A percentile compares a stretch with the other conserved stretches of the same genome.
Conservation (phyloP, 2,329 filamentous ascomycete species). For the Xylariaceae sp. region DNA sequence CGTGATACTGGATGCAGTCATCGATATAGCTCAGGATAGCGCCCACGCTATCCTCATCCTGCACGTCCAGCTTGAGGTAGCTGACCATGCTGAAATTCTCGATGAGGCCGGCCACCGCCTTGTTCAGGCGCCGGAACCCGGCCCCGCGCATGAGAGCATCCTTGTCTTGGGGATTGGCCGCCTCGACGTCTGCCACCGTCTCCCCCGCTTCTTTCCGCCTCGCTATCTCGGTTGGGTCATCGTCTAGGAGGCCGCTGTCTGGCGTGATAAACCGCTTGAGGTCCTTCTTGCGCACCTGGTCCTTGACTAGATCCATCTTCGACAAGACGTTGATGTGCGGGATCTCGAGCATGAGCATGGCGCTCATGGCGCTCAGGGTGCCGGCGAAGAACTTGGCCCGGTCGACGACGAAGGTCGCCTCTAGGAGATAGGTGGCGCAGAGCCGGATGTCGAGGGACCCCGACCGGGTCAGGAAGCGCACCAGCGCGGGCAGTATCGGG, state of each 20-base stretch:
- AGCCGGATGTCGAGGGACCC: slow-evolving; percentile 87
- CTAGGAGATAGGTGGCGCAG: slow-evolving; percentile 91
- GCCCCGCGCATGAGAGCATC: slow-evolving; percentile 76
- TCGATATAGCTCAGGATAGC: slow-evolving; percentile 62
- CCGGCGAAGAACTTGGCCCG: slow-evolving; percentile 97
- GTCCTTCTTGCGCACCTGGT: slow-evolving; percentile 83
- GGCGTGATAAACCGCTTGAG: slow-evolving; percentile 89
- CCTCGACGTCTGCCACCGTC: slow-evolving; percentile 54
- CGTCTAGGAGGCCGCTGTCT: slow-evolving; percentile 79
- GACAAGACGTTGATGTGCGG: slow-evolving; percentile 95
- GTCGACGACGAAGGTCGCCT: slow-evolving; percentile 94
- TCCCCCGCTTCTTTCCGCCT: slow-evolving; percentile 41
- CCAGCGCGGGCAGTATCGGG: slow-evolving; percentile 83
- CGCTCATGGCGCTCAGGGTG: slow-evolving; percentile 94
- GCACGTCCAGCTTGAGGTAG: slow-evolving; percentile 85
- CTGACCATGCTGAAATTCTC: slow-evolving; percentile 99
- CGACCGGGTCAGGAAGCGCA: slow-evolving; percentile 76
- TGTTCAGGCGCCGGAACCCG: slow-evolving; percentile 81
- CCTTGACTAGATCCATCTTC: slow-evolving; percentile 97
- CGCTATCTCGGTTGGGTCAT: slow-evolving; percentile 65
- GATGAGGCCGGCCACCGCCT: slow-evolving; percentile 86
- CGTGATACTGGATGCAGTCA: slow-evolving; percentile 47
- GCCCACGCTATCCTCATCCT: slow-evolving; percentile 88
- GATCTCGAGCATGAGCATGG: slow-evolving; percentile 98
- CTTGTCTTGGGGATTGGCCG: slow-evolving; percentile 64